Evolutionary conservation across 208 protist genomes (phyloP).

Genomic region (Angomonas desouzai): DNA sequence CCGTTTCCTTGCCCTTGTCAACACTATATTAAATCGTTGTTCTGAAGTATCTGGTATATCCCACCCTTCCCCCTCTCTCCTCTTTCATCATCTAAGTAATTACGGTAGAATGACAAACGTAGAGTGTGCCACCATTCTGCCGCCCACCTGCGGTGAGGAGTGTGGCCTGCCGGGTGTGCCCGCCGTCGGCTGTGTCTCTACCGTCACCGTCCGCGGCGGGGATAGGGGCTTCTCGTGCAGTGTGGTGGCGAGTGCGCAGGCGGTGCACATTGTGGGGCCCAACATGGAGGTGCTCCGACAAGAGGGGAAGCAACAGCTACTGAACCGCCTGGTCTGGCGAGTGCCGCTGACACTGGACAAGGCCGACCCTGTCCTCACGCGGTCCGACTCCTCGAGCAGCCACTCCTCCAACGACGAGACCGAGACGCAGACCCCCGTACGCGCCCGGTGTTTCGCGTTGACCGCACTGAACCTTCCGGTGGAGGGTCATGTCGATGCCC

Average conservation of each 20-base stretch:
- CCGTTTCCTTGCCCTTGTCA: too few relatives aligned
- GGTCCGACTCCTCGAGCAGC: neutral
- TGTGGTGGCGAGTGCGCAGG: constrained; percentile 41
- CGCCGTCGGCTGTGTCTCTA: constrained; percentile 54
- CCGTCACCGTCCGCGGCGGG: constrained; percentile 31
- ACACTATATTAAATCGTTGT: too few relatives aligned
- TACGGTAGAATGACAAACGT: neutral
- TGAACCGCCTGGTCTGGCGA: neutral
- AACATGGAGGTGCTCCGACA: constrained; percentile 21
- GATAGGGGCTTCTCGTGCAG: constrained; percentile 36
- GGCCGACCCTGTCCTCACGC: too few relatives aligned
- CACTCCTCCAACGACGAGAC: neutral
- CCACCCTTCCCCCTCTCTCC: neutral
- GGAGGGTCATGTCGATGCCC: constrained; percentile 15
- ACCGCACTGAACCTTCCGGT: neutral
- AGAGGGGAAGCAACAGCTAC: neutral
- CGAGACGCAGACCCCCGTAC: neutral
- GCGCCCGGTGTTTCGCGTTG: neutral
- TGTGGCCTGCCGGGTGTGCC: constrained; percentile 64
- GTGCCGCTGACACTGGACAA: neutral
- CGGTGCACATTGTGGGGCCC: constrained; percentile 61
- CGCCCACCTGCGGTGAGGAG: constrained; percentile 62
- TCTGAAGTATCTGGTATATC: neutral
- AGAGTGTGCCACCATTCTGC: constrained; percentile 20
- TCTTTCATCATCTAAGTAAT: neutral